phyloP scores from a whole-genome alignment of 805 yeast genomes.

The Kuraishia piskuri region DNA sequence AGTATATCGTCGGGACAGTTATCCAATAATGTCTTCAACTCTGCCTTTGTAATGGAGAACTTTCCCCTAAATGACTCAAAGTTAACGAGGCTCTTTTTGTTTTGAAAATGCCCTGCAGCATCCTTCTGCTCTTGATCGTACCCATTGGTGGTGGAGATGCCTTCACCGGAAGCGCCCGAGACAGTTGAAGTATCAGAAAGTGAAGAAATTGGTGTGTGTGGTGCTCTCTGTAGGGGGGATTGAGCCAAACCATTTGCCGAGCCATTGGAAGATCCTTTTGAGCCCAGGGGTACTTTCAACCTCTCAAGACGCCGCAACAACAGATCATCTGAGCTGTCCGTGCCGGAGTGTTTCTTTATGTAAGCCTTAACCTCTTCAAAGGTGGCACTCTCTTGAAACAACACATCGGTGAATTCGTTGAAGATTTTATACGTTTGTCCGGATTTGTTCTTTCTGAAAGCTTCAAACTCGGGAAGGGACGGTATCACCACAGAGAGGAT shows the following conservation, averaged over 20 bases:
- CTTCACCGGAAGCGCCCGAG: not conserved
- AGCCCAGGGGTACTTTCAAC: constrained; percentile 1
- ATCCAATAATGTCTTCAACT: constrained; percentile 20
- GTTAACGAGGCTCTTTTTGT: not conserved
- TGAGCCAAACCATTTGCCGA: not conserved
- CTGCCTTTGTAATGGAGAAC: constrained; percentile 8
- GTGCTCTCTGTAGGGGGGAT: not conserved
- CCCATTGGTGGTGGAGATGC: not conserved
- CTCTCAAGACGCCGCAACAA: constrained; percentile 1
- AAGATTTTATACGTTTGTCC: not conserved
- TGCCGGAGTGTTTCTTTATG: not conserved
- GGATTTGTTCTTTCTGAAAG: constrained; percentile 1
- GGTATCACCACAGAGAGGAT: constrained; percentile 18
- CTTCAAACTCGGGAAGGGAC: constrained; percentile 9
- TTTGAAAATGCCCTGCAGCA: no score
- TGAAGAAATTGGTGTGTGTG: not conserved
- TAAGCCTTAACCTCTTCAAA: not conserved
- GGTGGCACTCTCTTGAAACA: not conserved
- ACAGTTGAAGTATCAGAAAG: not conserved
- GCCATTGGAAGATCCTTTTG: not conserved
- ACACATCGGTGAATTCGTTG: constrained; percentile 1
- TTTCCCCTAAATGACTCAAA: constrained; percentile 1
- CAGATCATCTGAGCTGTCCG: not conserved
- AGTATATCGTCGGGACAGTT: constrained; percentile 30
- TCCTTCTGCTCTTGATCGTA: no score